A percentile compares a stretch with the other conserved stretches of the same genome.
Conservation (phyloP, 1,139 yeast species). For the Kodamaea alishanica region DNA sequence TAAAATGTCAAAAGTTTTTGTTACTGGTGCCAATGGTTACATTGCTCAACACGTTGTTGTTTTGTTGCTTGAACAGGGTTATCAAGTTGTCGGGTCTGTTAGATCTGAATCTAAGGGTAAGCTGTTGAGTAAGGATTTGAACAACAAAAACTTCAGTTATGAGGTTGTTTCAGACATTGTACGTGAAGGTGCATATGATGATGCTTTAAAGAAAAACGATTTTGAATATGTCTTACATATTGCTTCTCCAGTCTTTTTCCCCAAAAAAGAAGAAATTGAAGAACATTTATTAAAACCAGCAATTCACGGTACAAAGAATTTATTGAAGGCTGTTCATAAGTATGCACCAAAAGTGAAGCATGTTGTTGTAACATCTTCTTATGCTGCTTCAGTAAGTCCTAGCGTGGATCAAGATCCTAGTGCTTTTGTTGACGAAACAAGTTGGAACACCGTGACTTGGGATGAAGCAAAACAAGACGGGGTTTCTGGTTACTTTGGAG, state of each 20-base stretch:
- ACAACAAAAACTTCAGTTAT: slow-evolving; percentile 21
- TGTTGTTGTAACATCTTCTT: slow-evolving; percentile 22
- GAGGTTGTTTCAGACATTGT: slow-evolving; percentile 28
- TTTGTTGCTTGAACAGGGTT: slow-evolving; percentile 23
- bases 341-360: slow-evolving; percentile 18
- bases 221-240: slow-evolving; percentile 28
- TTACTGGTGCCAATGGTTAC: slow-evolving; percentile 41
- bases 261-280: slow-evolving; percentile 22
- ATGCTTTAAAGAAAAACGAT: slow-evolving; percentile 24
- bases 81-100: slow-evolving; percentile 36
- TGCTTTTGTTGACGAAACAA: slow-evolving; percentile 5
- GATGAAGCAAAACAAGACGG: too few relatives aligned
- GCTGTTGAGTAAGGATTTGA: slow-evolving; percentile 18
- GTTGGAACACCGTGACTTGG: slow-evolving; percentile 8
- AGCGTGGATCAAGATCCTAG: slow-evolving; percentile 32
- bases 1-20: slow-evolving; percentile 21
- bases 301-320: slow-evolving; percentile 31
- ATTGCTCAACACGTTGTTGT: slow-evolving; percentile 32
- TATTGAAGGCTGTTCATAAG: slow-evolving; percentile 24
- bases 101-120: slow-evolving; percentile 32
- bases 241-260: slow-evolving; percentile 33
- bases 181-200: slow-evolving; percentile 28
- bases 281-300: slow-evolving; percentile 33
- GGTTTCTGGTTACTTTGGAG: slow-evolving; percentile 28
- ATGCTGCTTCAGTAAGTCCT: slow-evolving; percentile 21